These are phyloP conservation scores for Ilyonectria mors-panacis DNA, from an alignment of 2,329 filamentous ascomycete species.

Conservation along the genomic window DNA sequence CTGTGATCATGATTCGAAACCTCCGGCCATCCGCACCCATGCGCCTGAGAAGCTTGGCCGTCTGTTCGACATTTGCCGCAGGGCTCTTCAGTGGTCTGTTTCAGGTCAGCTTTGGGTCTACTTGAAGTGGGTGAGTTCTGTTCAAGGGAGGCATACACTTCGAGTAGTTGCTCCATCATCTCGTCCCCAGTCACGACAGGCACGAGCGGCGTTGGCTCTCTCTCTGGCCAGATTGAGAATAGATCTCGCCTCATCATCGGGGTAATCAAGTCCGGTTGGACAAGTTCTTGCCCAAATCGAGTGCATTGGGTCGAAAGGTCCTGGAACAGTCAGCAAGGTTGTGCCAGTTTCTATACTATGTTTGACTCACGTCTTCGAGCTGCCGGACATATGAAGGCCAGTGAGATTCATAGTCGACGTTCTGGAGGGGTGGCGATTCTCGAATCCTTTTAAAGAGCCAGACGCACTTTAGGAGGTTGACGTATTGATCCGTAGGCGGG, in stretches of 20 bases:
- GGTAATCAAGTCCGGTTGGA: constrained; percentile 41
- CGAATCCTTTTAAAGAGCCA: constrained; percentile 49
- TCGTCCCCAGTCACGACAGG: constrained; percentile 51
- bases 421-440: constrained; percentile 31
- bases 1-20: constrained; percentile 47
- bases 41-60: constrained; percentile 47
- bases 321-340: constrained; percentile 34
- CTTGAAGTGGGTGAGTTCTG: background rate
- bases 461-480: constrained; percentile 53
- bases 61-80: constrained; percentile 39
- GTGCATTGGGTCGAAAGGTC: constrained; percentile 47
- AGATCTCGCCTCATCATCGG: constrained; percentile 40
- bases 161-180: constrained; percentile 53
- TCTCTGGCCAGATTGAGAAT: constrained; percentile 52
- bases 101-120: constrained; percentile 20
- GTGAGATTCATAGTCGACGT: constrained; percentile 46
- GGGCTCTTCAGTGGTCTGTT: constrained; percentile 40
- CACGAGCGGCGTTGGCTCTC: constrained; percentile 44
- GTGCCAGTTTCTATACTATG: fast-evolving
- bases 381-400: constrained; percentile 54
- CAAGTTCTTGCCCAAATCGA: constrained; percentile 48
- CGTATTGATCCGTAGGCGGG: constrained; percentile 46
- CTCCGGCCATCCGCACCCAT: constrained; percentile 46
- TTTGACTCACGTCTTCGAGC: constrained; percentile 49
- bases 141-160: constrained; percentile 37